A percentile compares a stretch with the other conserved stretches of the same genome.
phyloP scores from a whole-genome alignment of 441 rosid species.

The Gossypium davidsonii region DNA sequence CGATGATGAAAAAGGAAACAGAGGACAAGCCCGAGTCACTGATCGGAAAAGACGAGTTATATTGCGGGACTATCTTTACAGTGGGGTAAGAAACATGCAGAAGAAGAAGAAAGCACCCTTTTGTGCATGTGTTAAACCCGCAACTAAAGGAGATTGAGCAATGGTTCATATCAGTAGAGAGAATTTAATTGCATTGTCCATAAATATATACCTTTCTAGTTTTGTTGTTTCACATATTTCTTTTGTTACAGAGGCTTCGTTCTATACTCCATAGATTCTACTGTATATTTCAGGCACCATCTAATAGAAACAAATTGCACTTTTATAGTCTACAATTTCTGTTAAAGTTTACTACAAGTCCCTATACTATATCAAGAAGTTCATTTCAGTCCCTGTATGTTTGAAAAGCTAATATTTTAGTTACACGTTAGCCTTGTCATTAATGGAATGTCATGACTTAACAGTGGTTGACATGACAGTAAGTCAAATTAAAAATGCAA shows the following conservation, averaged over 20 bases:
- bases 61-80: constrained; percentile 73
- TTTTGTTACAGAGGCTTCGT: constrained; percentile 10
- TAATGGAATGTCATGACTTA: no score
- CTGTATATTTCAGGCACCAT: neutral
- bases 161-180: neutral
- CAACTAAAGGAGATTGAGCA: constrained; percentile 48
- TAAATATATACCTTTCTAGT: constrained; percentile 24
- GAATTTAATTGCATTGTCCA: constrained; percentile 25
- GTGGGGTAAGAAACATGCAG: constrained; percentile 41
- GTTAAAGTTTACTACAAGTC: no score
- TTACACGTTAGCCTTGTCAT: no score
- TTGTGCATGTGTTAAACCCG: constrained; percentile 69
- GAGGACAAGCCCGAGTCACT: constrained; percentile 36
- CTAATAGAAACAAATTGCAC: neutral
- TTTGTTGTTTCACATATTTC: constrained; percentile 11
- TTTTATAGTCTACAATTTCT: no score
- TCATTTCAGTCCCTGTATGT: no score
- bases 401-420: no score
- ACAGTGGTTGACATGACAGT: no score
- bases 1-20: constrained; percentile 54
- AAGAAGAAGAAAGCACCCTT: constrained; percentile 47
- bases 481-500: no score
- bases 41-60: constrained; percentile 52
- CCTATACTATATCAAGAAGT: no score
- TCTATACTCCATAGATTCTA: constrained; percentile 12